Evolutionary conservation across 805 yeast species (phyloP), one percentile per base, ranked within the genome.

Genomic region (Millerago galiae): DNA sequence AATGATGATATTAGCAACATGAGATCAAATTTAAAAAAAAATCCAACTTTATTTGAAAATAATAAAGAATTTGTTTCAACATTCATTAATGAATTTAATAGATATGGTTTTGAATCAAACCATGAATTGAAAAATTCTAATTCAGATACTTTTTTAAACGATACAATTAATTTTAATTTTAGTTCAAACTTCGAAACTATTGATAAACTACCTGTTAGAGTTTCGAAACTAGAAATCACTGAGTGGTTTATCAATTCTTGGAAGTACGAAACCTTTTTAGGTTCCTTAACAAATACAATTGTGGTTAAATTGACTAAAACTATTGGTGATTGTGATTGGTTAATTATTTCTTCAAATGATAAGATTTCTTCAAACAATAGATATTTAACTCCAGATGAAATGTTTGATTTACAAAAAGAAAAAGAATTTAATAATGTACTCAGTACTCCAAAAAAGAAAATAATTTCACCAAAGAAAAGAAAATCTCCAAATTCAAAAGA

Each of bases 241-340:
- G 66, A 64, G 40, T 65, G 68, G 68, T 63, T 65, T 35, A 61
- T 65, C 37, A 62, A 63, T 34, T 59, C 67, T 18, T 66, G 70
- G 70, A 64, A 65, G 44, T 59, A 62, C 35, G 70, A 65, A 44
- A 61, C 66, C 13, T 63, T 62, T 40, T 52, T 62, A 44, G 64
- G 64, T 7, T 58, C 55, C 25, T 51, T 65, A 35, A 60, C 59
- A 16, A 61, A 60, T 41, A 63, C 68, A 3, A 55, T 64, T 38
- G 58, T 65, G 13, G 46, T 65, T 41, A 63, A 65, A 46, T 46
- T 66, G 26, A 62, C 65, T 4, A 57, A 59, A 42, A 57, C 61
- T 28, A 59, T 66, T 38, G 71, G 69, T 35, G 67, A 65, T 35
- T 62, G 69, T 52, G 62, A 63, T 40, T 63, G 69, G 68, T 50